Percentiles rank a stretch among this genome's conserved stretches.
phyloP scores from a whole-genome alignment of 306 rosid genomes.

The Styphnolobium japonicum region DNA sequence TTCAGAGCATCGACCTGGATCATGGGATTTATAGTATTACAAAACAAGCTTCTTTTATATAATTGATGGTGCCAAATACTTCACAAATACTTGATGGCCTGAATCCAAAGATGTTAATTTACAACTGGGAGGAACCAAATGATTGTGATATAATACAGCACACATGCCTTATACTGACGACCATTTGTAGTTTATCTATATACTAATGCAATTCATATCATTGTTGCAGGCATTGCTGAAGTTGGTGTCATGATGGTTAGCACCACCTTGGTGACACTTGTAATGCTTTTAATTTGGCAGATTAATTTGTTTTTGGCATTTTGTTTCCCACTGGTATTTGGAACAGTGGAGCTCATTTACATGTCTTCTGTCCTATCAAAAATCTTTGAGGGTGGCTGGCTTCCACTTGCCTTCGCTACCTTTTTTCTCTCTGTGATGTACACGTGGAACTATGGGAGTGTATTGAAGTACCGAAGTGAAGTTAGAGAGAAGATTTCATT shows the following conservation, averaged over 20 bases:
- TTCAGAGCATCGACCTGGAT: not conserved
- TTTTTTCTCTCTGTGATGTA: slow-evolving; percentile 90
- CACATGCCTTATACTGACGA: not conserved
- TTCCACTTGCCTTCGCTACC: slow-evolving; percentile 85
- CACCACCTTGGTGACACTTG: slow-evolving; percentile 88
- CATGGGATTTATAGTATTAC: not conserved
- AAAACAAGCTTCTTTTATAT: not conserved
- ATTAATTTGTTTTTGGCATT: slow-evolving; percentile 77
- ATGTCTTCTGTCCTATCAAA: slow-evolving; percentile 80
- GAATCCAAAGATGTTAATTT: not conserved
- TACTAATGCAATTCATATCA: slow-evolving; percentile 24
- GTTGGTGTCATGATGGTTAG: slow-evolving; percentile 90
- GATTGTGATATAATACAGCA: not conserved
- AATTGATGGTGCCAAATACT: not conserved
- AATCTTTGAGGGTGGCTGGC: slow-evolving; percentile 85
- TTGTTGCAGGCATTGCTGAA: slow-evolving; percentile 70
- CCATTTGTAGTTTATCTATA: not conserved
- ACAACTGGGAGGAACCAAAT: not conserved
- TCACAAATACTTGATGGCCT: not conserved
- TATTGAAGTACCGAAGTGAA: slow-evolving; percentile 83
- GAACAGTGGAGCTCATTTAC: slow-evolving; percentile 81
- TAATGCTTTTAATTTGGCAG: slow-evolving; percentile 94
- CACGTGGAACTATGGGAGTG: slow-evolving; percentile 98
- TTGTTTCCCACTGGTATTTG: slow-evolving; percentile 69
- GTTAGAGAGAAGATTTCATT: slow-evolving; percentile 78